Percentiles rank a stretch among this genome's conserved stretches.
Conservation (phyloP, 345 rosid genomes). For the Cardamine resedifolia region DNA sequence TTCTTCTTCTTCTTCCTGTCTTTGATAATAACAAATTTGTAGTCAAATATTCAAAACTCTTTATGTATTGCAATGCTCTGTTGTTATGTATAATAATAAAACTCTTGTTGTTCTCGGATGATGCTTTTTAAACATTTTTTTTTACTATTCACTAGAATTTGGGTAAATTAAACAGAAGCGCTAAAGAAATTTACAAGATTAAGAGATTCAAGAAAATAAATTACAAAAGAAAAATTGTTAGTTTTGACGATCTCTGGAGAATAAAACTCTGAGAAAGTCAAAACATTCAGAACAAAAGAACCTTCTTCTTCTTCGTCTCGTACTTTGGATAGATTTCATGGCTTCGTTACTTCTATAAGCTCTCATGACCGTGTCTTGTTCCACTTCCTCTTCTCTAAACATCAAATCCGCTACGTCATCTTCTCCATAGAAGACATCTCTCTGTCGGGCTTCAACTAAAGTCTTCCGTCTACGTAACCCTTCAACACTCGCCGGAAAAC, state of each 20-base stretch:
- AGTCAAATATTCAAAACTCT: slow-evolving; percentile 1
- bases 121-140: too few relatives aligned
- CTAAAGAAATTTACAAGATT: background rate
- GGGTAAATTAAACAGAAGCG: too few relatives aligned
- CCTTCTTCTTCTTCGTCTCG: background rate
- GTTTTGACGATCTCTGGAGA: slow-evolving; percentile 12
- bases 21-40: background rate
- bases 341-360: slow-evolving; percentile 37
- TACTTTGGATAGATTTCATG: slow-evolving; percentile 17
- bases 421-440: slow-evolving; percentile 29
- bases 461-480: slow-evolving; percentile 5
- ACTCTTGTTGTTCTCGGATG: background rate
- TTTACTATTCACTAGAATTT: too few relatives aligned
- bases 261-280: slow-evolving; percentile 24
- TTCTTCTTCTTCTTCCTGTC: background rate
- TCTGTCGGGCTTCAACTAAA: background rate
- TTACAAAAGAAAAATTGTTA: background rate
- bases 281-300: slow-evolving; percentile 34
- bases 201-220: background rate
- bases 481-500: slow-evolving; percentile 10
- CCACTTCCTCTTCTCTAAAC: slow-evolving; percentile 30
- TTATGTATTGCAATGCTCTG: slow-evolving; percentile 9
- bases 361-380: slow-evolving; percentile 33
- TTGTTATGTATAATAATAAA: slow-evolving; percentile 13
- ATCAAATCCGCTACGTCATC: slow-evolving; percentile 26